These are phyloP conservation scores for Biscutella laevigata DNA, from an alignment of 441 rosid species.

Conservation along the genomic window DNA sequence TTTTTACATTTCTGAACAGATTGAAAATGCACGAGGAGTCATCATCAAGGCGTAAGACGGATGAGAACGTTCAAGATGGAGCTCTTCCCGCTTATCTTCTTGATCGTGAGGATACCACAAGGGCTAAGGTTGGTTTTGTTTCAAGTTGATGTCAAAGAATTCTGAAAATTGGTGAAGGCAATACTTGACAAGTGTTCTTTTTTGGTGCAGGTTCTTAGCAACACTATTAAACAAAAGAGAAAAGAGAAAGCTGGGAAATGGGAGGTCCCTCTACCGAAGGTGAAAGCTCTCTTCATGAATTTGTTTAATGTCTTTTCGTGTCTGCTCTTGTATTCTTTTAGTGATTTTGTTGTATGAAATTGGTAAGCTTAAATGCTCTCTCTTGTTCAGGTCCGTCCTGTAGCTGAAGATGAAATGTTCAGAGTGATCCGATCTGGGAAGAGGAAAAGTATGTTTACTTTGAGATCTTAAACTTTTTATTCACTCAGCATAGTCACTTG, in stretches of 20 bases:
- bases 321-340: background rate
- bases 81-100: slow-evolving; percentile 90
- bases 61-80: slow-evolving; percentile 76
- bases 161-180: background rate
- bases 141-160: no score
- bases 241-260: slow-evolving; percentile 96
- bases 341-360: background rate
- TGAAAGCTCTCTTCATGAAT: slow-evolving; percentile 12
- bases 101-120: slow-evolving; percentile 74
- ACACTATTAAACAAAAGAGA: slow-evolving; percentile 88
- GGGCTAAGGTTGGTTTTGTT: slow-evolving; percentile 50
- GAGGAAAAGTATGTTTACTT: slow-evolving; percentile 50
- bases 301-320: no score
- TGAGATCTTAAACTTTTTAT: background rate
- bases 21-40: slow-evolving; percentile 88
- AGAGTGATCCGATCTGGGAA: slow-evolving; percentile 81
- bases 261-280: slow-evolving; percentile 96
- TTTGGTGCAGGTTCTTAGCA: slow-evolving; percentile 60
- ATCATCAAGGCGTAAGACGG: slow-evolving; percentile 68
- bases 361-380: background rate
- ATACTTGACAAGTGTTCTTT: background rate
- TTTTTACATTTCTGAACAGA: slow-evolving; percentile 22
- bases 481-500: background rate
- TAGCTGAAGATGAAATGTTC: slow-evolving; percentile 95
- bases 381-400: slow-evolving; percentile 68